Percentiles rank a stretch among this genome's conserved stretches.
Evolutionary conservation across 495 filamentous ascomycete genomes (phyloP).

Genomic region (Xylaria curta): DNA sequence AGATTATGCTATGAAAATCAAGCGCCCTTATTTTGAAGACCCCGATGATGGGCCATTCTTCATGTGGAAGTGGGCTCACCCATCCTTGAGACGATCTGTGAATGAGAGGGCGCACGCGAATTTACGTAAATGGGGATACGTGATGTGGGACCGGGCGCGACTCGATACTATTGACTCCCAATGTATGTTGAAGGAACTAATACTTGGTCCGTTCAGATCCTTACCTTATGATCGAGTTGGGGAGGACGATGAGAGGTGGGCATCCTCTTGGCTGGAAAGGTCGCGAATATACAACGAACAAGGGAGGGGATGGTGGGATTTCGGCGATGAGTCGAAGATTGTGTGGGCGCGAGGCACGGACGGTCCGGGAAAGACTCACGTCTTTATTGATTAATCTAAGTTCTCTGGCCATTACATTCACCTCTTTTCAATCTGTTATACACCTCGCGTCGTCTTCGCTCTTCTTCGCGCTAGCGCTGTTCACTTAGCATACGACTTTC

Average conservation of each 20-base stretch:
- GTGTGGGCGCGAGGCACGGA: conserved; percentile 6
- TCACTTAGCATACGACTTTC: no score
- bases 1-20: conserved; percentile 9
- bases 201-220: conserved; percentile 8
- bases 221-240: conserved; percentile 11
- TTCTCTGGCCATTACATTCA: not conserved
- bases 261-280: conserved; percentile 13
- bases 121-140: conserved; percentile 10
- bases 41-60: conserved; percentile 4
- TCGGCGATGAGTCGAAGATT: conserved; percentile 14
- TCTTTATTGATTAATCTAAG: no score
- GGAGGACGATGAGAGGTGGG: conserved; percentile 6
- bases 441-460: not conserved
- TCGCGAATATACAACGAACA: conserved; percentile 18
- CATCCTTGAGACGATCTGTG: conserved; percentile 3
- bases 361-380: conserved; percentile 5
- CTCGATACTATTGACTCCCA: no score
- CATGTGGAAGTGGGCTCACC: conserved; percentile 12
- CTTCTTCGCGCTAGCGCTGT: no score
- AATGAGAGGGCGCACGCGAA: not conserved
- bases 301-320: conserved; percentile 21
- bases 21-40: conserved; percentile 12
- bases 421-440: conserved; percentile 8
- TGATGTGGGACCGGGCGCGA: conserved; percentile 17
- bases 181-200: no score